Conservation (phyloP, 1,284 basidiomycete species). For the Pseudozyma pruni region DNA sequence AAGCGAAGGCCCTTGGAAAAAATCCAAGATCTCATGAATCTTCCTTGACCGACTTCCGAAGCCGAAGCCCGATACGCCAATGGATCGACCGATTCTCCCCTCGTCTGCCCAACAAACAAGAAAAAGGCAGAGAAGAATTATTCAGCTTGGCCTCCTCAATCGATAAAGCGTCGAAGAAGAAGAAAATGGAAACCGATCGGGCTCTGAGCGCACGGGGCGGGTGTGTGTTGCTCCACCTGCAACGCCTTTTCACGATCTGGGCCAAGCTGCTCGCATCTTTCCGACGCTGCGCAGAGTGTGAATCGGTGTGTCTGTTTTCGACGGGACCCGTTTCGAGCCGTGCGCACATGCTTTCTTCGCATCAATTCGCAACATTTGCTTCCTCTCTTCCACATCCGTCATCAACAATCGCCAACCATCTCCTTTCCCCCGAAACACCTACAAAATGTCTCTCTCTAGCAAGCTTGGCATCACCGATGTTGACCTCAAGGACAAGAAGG, state of each 20-base stretch:
- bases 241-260: conserved; percentile 23
- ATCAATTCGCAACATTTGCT: no score
- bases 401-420: not conserved
- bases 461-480: conserved; percentile 83
- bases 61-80: not conserved
- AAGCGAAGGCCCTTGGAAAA: conserved; percentile 1
- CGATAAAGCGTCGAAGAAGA: conserved; percentile 24
- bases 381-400: not conserved
- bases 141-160: conserved; percentile 4
- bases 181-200: conserved; percentile 14
- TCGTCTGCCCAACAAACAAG: conserved; percentile 4
- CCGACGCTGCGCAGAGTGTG: not conserved
- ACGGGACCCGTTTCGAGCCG: conserved; percentile 10
- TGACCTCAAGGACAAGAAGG: conserved; percentile 87
- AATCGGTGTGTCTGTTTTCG: not conserved
- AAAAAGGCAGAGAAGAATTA: not conserved
- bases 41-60: conserved; percentile 24
- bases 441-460: conserved; percentile 92
- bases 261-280: conserved; percentile 30
- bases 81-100: not conserved
- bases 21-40: conserved; percentile 6
- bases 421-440: conserved; percentile 3
- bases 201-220: conserved; percentile 13
- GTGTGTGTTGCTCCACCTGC: conserved; percentile 28
- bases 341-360: conserved; percentile 5